Percentiles rank a stretch among this genome's conserved stretches.
Conservation (phyloP, 129 eudicot species). For the Flaveria bidentis region DNA sequence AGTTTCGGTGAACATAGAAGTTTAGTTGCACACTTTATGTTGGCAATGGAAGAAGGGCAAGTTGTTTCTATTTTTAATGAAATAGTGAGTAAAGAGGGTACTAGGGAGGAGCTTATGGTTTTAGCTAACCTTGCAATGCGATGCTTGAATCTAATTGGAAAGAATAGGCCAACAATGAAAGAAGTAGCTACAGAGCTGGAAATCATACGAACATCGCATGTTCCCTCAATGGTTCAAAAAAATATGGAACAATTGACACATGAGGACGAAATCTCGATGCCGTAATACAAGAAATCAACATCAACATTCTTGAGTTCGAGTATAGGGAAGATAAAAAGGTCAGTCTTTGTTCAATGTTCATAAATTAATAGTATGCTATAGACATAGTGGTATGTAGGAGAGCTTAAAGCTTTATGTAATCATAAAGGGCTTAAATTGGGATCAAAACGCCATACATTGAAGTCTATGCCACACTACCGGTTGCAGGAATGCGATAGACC, state of each 20-base stretch:
- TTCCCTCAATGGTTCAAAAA: neutral
- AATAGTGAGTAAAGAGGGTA: slow-evolving; percentile 20
- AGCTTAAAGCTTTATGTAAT: too few relatives aligned
- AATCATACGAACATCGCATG: neutral
- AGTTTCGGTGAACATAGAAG: slow-evolving; percentile 15
- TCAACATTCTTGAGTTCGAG: neutral
- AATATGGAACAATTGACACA: neutral
- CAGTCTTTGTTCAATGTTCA: too few relatives aligned
- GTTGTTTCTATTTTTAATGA: slow-evolving; percentile 27
- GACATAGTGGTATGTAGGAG: too few relatives aligned
- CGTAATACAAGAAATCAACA: neutral
- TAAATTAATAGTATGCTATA: too few relatives aligned
- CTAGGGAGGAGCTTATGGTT: neutral
- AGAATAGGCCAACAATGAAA: slow-evolving; percentile 33
- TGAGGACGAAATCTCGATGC: neutral
- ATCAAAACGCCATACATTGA: too few relatives aligned
- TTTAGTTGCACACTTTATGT: neutral
- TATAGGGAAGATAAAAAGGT: too few relatives aligned
- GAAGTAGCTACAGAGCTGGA: slow-evolving; percentile 26
- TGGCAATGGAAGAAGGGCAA: slow-evolving; percentile 15
- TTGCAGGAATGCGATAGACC: too few relatives aligned
- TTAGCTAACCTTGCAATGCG: slow-evolving; percentile 29
- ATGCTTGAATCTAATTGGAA: slow-evolving; percentile 25
- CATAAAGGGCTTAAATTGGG: too few relatives aligned
- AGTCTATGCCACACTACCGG: too few relatives aligned